Percentiles rank a stretch among this genome's conserved stretches.
These are phyloP conservation scores for Dacryopinax primogenitus DNA, from an alignment of 768 basidiomycete genomes.

Conservation along the genomic window DNA sequence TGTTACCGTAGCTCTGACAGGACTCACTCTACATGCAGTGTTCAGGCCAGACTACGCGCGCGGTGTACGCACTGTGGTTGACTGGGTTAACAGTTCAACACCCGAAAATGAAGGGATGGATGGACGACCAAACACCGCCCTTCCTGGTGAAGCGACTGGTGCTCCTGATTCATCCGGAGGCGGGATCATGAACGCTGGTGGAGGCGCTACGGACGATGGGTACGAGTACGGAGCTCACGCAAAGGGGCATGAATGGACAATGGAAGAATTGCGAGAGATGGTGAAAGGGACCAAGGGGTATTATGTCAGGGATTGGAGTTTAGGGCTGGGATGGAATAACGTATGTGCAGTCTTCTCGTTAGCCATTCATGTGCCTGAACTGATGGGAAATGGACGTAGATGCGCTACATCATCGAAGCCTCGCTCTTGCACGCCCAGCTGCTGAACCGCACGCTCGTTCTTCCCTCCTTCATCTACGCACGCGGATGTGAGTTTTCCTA, in stretches of 20 bases:
- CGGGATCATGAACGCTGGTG: neutral
- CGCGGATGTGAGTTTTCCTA: conserved; percentile 31
- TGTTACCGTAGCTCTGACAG: neutral
- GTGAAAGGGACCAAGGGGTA: conserved; percentile 33
- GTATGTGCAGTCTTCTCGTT: conserved; percentile 22
- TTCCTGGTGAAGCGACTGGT: neutral
- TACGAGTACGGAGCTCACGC: neutral
- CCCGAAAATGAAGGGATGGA: neutral
- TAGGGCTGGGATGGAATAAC: conserved; percentile 39
- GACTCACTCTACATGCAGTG: neutral
- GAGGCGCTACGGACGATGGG: neutral
- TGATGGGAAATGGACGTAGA: conserved; percentile 18
- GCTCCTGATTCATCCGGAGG: neutral
- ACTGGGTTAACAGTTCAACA: neutral
- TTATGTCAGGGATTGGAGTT: conserved; percentile 35
- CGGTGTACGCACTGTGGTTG: neutral
- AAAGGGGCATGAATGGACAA: conserved; percentile 20
- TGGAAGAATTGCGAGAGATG: conserved; percentile 27
- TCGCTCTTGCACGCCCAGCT: conserved; percentile 34
- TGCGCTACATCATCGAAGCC: conserved; percentile 40
- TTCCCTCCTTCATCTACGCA: conserved; percentile 38
- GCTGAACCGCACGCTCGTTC: conserved; percentile 33
- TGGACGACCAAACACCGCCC: neutral
- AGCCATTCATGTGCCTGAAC: neutral
- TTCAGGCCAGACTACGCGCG: neutral